These are phyloP conservation scores for Nannochloris sp. DNA, from an alignment of 139 green algal species.

Conservation along the genomic window DNA sequence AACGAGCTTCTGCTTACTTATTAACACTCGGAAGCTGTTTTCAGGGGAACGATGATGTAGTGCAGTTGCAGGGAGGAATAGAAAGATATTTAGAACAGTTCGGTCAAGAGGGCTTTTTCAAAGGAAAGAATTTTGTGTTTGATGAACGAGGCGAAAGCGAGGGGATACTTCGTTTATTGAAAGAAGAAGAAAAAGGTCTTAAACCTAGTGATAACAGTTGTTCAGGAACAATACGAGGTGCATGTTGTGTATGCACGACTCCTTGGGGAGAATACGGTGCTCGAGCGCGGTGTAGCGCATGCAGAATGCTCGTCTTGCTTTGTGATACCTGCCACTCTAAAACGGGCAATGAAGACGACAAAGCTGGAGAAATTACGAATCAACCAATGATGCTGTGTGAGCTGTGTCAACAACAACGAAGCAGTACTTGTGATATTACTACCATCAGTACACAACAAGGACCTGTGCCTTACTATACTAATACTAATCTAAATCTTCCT, in stretches of 20 bases:
- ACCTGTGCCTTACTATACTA: too few relatives aligned
- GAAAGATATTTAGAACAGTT: slow-evolving; percentile 75
- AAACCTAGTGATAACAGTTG: too few relatives aligned
- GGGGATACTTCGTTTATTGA: too few relatives aligned
- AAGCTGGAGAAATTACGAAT: too few relatives aligned
- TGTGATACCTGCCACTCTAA: slow-evolving; percentile 45
- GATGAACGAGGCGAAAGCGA: slow-evolving; percentile 44
- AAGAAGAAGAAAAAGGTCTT: too few relatives aligned
- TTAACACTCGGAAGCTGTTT: slow-evolving; percentile 48
- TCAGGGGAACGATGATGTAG: slow-evolving; percentile 30
- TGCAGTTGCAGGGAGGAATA: slow-evolving; percentile 68
- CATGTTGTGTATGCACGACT: slow-evolving; percentile 44
- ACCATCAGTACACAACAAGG: too few relatives aligned
- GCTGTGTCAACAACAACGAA: slow-evolving; percentile 14
- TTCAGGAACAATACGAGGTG: slow-evolving; percentile 3
- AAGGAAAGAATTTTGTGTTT: slow-evolving; percentile 77
- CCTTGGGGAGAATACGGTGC: slow-evolving; percentile 50
- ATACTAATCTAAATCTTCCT: too few relatives aligned
- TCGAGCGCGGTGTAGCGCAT: slow-evolving; percentile 34
- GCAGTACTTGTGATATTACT: neutral
- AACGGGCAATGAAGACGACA: too few relatives aligned
- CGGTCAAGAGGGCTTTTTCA: slow-evolving; percentile 51
- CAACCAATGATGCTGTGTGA: slow-evolving; percentile 6
- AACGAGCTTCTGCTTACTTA: slow-evolving; percentile 67
- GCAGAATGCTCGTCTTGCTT: slow-evolving; percentile 54